A percentile compares a stretch with the other conserved stretches of the same genome.
phyloP scores from a whole-genome alignment of 331 rosid species.

The Malus hybrid region DNA sequence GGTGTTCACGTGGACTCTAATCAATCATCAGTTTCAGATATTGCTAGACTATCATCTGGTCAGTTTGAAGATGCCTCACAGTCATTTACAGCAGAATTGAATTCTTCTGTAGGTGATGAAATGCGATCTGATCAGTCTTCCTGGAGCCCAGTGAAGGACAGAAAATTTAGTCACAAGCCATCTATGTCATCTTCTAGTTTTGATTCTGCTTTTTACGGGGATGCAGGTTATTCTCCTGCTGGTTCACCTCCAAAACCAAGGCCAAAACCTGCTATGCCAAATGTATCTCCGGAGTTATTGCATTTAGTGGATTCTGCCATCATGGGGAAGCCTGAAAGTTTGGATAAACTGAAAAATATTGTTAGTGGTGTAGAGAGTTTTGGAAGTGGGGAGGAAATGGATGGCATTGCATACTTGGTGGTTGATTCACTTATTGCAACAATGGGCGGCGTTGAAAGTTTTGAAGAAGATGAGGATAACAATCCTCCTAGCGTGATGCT shows the following conservation, averaged over 20 bases:
- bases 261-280: slow-evolving; percentile 51
- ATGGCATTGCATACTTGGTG: slow-evolving; percentile 53
- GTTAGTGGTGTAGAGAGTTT: slow-evolving; percentile 72
- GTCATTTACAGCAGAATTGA: slow-evolving; percentile 26
- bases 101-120: slow-evolving; percentile 40
- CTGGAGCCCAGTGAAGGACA: slow-evolving; percentile 37
- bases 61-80: slow-evolving; percentile 41
- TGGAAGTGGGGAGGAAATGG: slow-evolving; percentile 69
- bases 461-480: slow-evolving; percentile 77
- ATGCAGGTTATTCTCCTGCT: slow-evolving; percentile 42
- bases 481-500: slow-evolving; percentile 99
- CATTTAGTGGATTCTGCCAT: slow-evolving; percentile 98
- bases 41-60: slow-evolving; percentile 33
- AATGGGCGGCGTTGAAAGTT: slow-evolving; percentile 99
- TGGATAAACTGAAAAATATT: slow-evolving; percentile 82
- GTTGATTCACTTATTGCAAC: slow-evolving; percentile 97
- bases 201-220: slow-evolving; percentile 38
- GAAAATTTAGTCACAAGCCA: slow-evolving; percentile 35
- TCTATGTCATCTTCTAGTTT: slow-evolving; percentile 41
- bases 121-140: slow-evolving; percentile 35
- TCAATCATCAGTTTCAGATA: slow-evolving; percentile 35
- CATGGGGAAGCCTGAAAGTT: slow-evolving; percentile 94
- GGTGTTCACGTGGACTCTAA: slow-evolving; percentile 29
- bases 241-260: slow-evolving; percentile 53
- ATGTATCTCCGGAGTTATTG: slow-evolving; percentile 81